Base-by-base conservation (phyloP, 768 basidiomycete species). In the Agaricus sinodeliciosus region DNA sequence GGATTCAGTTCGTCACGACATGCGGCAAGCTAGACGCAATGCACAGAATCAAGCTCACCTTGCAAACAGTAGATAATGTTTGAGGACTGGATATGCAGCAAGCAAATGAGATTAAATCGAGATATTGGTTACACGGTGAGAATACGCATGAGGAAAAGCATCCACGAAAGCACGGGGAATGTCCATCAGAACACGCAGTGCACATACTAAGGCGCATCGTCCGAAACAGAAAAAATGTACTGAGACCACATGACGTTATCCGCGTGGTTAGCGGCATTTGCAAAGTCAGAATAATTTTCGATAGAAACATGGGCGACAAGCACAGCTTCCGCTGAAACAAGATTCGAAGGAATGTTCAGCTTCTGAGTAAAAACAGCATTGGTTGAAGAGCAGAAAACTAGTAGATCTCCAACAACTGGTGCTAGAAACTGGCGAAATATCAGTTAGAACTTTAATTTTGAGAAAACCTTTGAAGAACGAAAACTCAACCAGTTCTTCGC, bases 241-340 rank as follows among this genome's bases (percentile, higher is more conserved):
- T 63, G 60, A 25, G 63, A 62, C 75, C 73, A 78, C 19, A 69
- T 62, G 44, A 67, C 63, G 40, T 61, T 60, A 59, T 78, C 75
- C 15, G 74, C 74, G 43, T 71, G 66, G 15, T 65, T 58, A 7
- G 75, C 70, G 28, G 77, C 77, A 44, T 80, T 73, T 22, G 78
- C 78, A 66, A 85, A 87, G 1, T 70, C 79, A n/a, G 73, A 72
- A 44, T 75, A 72, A 57, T 86, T 74, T 57, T 79, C 79, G 43
- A 87, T 78, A n/a, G 67, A 65, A 4, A 85, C 78, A 51, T 75
- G 73, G 13, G 77, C 68, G 31, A 84, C 72, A n/a, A 87, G 61
- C 16, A 83, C 64, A 15, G 65, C 69, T 7, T 71, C 63, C 15
- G 71, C 65, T 19, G 74, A 74, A 37, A 75, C 65, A 5, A 84